A percentile compares a stretch with the other conserved stretches of the same genome.
Conservation (phyloP, 2,329 filamentous ascomycete genomes). For the Dactylella cylindrospora region DNA sequence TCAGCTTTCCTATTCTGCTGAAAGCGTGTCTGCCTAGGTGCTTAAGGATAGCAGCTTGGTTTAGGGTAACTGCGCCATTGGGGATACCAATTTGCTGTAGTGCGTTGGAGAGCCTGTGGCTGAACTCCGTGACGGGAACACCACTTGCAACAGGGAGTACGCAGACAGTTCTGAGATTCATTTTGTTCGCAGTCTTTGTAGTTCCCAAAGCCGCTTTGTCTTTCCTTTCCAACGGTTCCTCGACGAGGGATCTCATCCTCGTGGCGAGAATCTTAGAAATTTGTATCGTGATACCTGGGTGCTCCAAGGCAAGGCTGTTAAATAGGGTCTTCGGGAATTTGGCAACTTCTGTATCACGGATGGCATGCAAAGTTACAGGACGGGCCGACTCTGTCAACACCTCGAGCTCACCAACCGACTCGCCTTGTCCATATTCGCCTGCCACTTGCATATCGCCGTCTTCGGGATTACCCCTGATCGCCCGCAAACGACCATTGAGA, state of each 20-base stretch:
- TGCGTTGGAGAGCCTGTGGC: slow-evolving; percentile 82
- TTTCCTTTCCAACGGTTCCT: slow-evolving; percentile 64
- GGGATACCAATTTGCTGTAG: slow-evolving; percentile 83
- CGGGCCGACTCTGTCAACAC: slow-evolving; percentile 91
- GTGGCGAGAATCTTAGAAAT: slow-evolving; percentile 98
- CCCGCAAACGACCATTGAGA: slow-evolving; percentile 83
- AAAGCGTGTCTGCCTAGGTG: slow-evolving; percentile 96
- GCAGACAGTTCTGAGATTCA: slow-evolving; percentile 90
- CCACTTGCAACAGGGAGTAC: slow-evolving; percentile 87
- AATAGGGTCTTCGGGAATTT: slow-evolving; percentile 95
- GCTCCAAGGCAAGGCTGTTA: slow-evolving; percentile 95
- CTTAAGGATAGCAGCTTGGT: slow-evolving; percentile 89
- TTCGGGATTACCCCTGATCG: slow-evolving; percentile 73
- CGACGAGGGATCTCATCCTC: slow-evolving; percentile 84
- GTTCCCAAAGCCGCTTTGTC: slow-evolving; percentile 52
- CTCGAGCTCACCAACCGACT: slow-evolving; percentile 95
- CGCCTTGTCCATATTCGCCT: slow-evolving; percentile 93
- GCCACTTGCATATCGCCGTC: slow-evolving; percentile 81
- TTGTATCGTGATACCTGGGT: slow-evolving; percentile 97
- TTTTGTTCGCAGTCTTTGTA: slow-evolving; percentile 75
- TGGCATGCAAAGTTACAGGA: slow-evolving; percentile 90
- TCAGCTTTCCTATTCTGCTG: slow-evolving; percentile 94
- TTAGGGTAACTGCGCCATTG: slow-evolving; percentile 87
- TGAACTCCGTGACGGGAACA: slow-evolving; percentile 92
- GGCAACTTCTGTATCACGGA: slow-evolving; percentile 91